Base-by-base conservation (phyloP, 768 basidiomycete genomes). In the Boletus patriciae region DNA sequence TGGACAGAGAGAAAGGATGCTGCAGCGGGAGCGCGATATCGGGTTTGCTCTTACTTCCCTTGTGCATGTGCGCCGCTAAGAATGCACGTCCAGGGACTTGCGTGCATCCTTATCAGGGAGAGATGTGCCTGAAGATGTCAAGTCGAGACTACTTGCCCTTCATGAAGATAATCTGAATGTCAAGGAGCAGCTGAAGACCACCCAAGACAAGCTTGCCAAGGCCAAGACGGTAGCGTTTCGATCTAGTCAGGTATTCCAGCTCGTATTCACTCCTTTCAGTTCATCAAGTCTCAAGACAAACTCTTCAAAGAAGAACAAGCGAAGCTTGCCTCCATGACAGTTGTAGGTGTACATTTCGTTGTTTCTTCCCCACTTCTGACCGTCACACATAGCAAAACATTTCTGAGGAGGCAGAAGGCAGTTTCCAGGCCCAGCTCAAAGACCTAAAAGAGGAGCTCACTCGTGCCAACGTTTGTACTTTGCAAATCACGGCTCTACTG, bases 221-320 rank as follows among this genome's bases (percentile, higher is more conserved):
- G 92, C 93, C 6, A 87, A 85, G 64, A 78, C 81, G 66, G 91
- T 91, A 69, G 54, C 77, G 57, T 8, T 12, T 51, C 25, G 12
- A 36, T 53, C 36, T 21, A 10, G 2, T 37, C 19, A 11, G 15
- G 40, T 43, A 18, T 55, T 47, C 6, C 37, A 23, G 47, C 23
- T 36, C 16, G 40, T 57, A 38, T 33, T 59, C 29, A 59, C 16
- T 37, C 23, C n/a, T 23, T 54, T 16, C 65, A 95, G 91, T 94
- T 96, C 72, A 93, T 98, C 76, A 93, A 92, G 69, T 81, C 86
- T 33, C 94, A 96, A 70, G 94, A 97, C 74, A 90, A 89, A 61
- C 77, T 93, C 29, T 88, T 94, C 74, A 89, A 88, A 62, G 90
- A 92, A 66, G 87, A 88, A 65, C 85, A 87, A 48, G 83, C 85